Conservation (phyloP, 2,329 filamentous ascomycete species). For the Sporothrix globosa region DNA sequence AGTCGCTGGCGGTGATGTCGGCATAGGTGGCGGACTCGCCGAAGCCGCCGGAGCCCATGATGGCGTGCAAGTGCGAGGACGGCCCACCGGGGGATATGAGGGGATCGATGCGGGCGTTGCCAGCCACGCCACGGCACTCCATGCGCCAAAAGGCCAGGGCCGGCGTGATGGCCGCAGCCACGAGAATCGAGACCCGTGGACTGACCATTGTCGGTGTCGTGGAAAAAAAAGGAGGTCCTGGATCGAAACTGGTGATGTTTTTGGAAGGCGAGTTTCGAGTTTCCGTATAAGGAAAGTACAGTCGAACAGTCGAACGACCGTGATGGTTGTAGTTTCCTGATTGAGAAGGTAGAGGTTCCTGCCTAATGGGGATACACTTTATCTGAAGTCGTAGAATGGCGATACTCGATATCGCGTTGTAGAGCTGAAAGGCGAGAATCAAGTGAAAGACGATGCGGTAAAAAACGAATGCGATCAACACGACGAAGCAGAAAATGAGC, state of each 20-base stretch:
- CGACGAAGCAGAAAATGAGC: slow-evolving; percentile 22
- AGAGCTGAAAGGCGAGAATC: background rate
- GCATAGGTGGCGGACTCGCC: slow-evolving; percentile 58
- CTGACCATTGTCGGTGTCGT: slow-evolving; percentile 6
- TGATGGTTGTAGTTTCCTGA: slow-evolving; percentile 10
- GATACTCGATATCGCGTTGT: slow-evolving; percentile 14
- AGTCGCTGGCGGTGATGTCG: slow-evolving; percentile 63
- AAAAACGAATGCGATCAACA: slow-evolving; percentile 34
- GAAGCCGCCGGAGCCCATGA: slow-evolving; percentile 75
- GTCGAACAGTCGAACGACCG: background rate
- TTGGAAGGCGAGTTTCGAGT: background rate
- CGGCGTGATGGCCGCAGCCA: slow-evolving; percentile 32
- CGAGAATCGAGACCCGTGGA: slow-evolving; percentile 14
- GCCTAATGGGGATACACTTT: background rate
- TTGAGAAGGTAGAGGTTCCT: slow-evolving; percentile 23
- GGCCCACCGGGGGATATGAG: slow-evolving; percentile 65
- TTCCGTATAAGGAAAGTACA: slow-evolving; percentile 6
- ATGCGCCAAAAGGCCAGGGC: slow-evolving; percentile 80
- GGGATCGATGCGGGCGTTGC: slow-evolving; percentile 75
- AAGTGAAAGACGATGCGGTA: background rate
- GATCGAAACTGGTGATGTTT: slow-evolving; percentile 3
- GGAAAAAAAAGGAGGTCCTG: background rate
- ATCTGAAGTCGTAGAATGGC: background rate
- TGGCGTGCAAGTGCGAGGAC: slow-evolving; percentile 70
- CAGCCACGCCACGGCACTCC: slow-evolving; percentile 73